These are phyloP conservation scores for Neopestalotiopsis sp. DNA, from an alignment of 2,329 filamentous ascomycete species.

Conservation along the genomic window DNA sequence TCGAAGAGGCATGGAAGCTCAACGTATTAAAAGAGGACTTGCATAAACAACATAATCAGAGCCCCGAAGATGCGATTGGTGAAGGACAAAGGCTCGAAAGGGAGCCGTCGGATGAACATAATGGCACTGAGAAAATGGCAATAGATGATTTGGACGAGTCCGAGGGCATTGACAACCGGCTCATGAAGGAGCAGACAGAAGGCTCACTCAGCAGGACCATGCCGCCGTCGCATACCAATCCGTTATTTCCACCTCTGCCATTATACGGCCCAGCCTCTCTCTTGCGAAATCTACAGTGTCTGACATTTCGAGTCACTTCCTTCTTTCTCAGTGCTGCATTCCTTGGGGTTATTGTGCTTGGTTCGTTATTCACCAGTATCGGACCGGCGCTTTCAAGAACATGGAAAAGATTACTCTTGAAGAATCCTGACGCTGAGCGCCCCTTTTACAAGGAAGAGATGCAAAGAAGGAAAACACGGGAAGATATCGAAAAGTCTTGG, in stretches of 20 bases:
- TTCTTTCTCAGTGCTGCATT: slow-evolving; percentile 81
- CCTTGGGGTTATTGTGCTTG: slow-evolving; percentile 75
- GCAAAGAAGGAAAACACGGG: slow-evolving; percentile 59
- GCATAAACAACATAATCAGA: slow-evolving; percentile 33
- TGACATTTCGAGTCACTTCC: slow-evolving; percentile 68
- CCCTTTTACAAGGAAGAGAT: slow-evolving; percentile 78
- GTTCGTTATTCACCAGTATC: slow-evolving; percentile 72
- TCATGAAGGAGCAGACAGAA: slow-evolving; percentile 49
- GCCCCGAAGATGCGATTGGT: slow-evolving; percentile 29
- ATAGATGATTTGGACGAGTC: slow-evolving; percentile 19
- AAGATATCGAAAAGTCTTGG: slow-evolving; percentile 68
- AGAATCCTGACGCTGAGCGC: slow-evolving; percentile 63
- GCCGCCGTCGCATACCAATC: slow-evolving; percentile 74
- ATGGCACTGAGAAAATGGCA: slow-evolving; percentile 21
- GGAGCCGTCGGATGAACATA: slow-evolving; percentile 22
- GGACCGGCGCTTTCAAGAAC: slow-evolving; percentile 54
- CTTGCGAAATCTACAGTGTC: slow-evolving; percentile 68
- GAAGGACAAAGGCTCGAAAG: slow-evolving; percentile 37
- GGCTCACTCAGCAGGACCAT: slow-evolving; percentile 51
- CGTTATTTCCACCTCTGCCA: slow-evolving; percentile 83
- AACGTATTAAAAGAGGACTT: slow-evolving; percentile 65
- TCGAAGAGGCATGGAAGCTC: slow-evolving; percentile 72
- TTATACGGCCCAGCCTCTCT: slow-evolving; percentile 77
- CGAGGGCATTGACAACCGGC: slow-evolving; percentile 36
- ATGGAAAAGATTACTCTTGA: slow-evolving; percentile 60